Conservation (phyloP, 23 red algal genomes). For the Gracilaria gracilis region DNA sequence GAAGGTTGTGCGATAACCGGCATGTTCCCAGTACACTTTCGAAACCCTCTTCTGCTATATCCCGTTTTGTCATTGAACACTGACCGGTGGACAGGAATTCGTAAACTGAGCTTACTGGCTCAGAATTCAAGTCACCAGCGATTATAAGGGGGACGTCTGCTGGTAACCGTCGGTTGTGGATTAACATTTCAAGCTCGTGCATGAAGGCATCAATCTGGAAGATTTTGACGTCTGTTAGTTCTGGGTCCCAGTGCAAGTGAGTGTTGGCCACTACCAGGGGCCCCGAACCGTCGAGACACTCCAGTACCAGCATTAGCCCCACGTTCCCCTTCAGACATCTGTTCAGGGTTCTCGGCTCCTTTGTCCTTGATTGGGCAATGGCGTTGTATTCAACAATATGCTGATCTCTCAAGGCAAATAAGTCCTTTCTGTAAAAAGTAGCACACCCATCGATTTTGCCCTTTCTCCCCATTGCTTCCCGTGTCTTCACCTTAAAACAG, state of each 20-base stretch:
- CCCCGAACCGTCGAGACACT: constrained; percentile 72
- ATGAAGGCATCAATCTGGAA: constrained; percentile 96
- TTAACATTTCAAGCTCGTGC: constrained; percentile 82
- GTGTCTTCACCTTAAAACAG: constrained; percentile 90
- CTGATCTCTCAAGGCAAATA: constrained; percentile 78
- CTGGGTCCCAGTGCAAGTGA: constrained; percentile 97
- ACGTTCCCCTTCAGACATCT: constrained; percentile 92
- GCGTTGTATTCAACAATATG: constrained; percentile 87
- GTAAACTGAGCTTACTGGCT: constrained; percentile 89
- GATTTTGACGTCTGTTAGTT: constrained; percentile 95
- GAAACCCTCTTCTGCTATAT: constrained; percentile 72
- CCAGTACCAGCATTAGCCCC: constrained; percentile 78
- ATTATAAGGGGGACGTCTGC: constrained; percentile 78
- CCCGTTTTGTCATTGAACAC: constrained; percentile 64
- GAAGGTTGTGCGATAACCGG: constrained; percentile 77
- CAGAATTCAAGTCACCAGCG: constrained; percentile 93
- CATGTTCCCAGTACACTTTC: constrained; percentile 65
- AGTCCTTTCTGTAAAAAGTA: constrained; percentile 87
- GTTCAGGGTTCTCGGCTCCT: constrained; percentile 80
- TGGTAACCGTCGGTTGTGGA: constrained; percentile 42
- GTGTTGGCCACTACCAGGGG: constrained; percentile 87
- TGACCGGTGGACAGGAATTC: constrained; percentile 85
- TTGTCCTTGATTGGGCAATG: constrained; percentile 74
- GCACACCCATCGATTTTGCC: constrained; percentile 99
- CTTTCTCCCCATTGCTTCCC: constrained; percentile 92